Evolutionary conservation across 306 rosid species (phyloP), one percentile per base, ranked within the genome.

Genomic region (Trifolium fragiferum): DNA sequence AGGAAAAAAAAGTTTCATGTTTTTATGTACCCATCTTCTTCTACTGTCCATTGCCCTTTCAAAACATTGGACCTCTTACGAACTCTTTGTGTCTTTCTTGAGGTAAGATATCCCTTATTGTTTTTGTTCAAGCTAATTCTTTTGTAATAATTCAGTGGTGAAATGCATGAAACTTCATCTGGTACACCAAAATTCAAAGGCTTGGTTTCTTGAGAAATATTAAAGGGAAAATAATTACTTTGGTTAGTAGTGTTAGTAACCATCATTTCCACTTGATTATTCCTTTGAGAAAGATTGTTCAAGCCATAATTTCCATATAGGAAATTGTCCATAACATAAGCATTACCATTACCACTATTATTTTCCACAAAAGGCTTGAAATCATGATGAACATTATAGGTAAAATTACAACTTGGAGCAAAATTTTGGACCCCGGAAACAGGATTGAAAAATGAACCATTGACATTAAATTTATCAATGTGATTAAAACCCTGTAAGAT

Each of bases 21-120:
- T 41, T 70, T 46, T 20, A 13, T 18, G 5, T 85, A 93, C 98
- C 97, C 82, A 84, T 94, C 97, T 82, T 91, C 98, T 74, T 88
- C 90, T 58, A 43, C 61, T 3, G 94, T 87, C 98, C 98, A 94
- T n/a, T 91, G 97, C 2, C 98, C 98, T 78, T 94, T 94, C 41
- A 94, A 85, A 15, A 83, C 72, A 70, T 74, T 83, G 64, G 81
- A 60, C 82, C 83, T 94, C 77, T 81, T 92, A 32, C 80, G 77
- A 58, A 69, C 74, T 73, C 87, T 90, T 62, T 32, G 58, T 10
- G 83, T 13, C 62, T 83, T 86, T 49, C 77, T 84, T 25, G 76
- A 30, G 16, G 59, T 18, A 66, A 82, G 32, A 15, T 84, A 58
- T 19, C 61, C 6, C 67, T 66, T 77, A 15, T 32, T 77, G 27